Percentiles rank a stretch among this genome's conserved stretches.
phyloP scores from a whole-genome alignment of 257 asterid species.

The Przewalskia tangutica region DNA sequence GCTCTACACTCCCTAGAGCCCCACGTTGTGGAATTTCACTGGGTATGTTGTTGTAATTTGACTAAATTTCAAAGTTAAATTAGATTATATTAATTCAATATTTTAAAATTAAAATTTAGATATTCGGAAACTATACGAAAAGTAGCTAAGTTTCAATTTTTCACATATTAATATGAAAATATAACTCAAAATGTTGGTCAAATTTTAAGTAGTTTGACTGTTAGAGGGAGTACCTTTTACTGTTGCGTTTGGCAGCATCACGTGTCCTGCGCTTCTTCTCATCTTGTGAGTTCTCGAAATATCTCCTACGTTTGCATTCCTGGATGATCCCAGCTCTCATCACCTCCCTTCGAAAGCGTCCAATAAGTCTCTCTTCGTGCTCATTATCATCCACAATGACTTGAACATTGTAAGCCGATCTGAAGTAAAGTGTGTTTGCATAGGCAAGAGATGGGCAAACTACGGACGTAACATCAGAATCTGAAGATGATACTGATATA shows the following conservation, averaged over 20 bases:
- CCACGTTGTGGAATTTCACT: too few relatives aligned
- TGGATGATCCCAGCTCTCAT: constrained; percentile 84
- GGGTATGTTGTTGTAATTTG: too few relatives aligned
- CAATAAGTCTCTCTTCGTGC: constrained; percentile 70
- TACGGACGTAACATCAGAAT: constrained; percentile 35
- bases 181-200: too few relatives aligned
- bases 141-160: too few relatives aligned
- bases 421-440: constrained; percentile 50
- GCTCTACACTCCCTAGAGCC: too few relatives aligned
- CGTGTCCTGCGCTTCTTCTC: constrained; percentile 68
- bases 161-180: too few relatives aligned
- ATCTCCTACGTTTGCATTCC: constrained; percentile 71
- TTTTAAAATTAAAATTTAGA: too few relatives aligned
- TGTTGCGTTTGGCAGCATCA: constrained; percentile 83
- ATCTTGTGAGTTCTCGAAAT: constrained; percentile 67
- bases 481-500: constrained; percentile 4
- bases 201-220: too few relatives aligned
- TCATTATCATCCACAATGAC: constrained; percentile 72
- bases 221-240: constrained; percentile 42
- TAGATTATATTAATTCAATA: too few relatives aligned
- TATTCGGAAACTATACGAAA: too few relatives aligned
- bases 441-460: constrained; percentile 60
- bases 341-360: constrained; percentile 84
- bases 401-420: constrained; percentile 64
- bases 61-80: too few relatives aligned